Evolutionary conservation across 2,329 filamentous ascomycete species (phyloP), one percentile per base, ranked within the genome.

Genomic region (Xylaria sp.): DNA sequence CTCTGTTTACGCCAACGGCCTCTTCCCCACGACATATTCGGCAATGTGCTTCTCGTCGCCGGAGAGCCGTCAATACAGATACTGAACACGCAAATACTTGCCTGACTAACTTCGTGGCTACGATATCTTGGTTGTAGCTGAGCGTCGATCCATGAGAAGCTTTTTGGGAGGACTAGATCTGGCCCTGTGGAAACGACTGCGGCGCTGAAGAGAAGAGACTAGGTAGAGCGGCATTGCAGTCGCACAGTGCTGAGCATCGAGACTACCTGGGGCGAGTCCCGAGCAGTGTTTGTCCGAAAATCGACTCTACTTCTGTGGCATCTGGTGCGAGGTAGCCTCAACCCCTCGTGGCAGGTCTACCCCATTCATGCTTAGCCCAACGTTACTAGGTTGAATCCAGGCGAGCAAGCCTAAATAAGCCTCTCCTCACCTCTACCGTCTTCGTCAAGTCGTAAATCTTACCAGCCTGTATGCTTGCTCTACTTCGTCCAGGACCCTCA

Each of bases 401-500:
- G 72, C 70, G 68, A 72, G 70, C 69, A 63, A 70, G 71, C 67
- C 63, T 70, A 69, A 67, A 67, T 61, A 66, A 54, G 57, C 69
- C 50, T 67, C 73, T 69, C 56, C 71, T 58, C 67, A 73, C 70
- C 71, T 71, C 63, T 69, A 66, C 66, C 67, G 54, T 69, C 65
- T 60, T 69, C 68, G 61, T 70, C 36, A 69, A 69, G 69, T 66
- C 66, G 70, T 65, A 64, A 57, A 61, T 67, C 57, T 72, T 72
- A 68, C 66, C 36, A 51, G 74, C 67, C 71, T 71, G 72, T 73
- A 76, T 79, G 79, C 77, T 81, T 80, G 80, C 80, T 79, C 73
- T 78, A 67, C 64, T 80, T 73, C 77, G 78, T 72, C 77, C 76
- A 72, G 76, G 75, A 72, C 75, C 77, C 72, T 76, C 79, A 73